phyloP scores from a whole-genome alignment of 768 basidiomycete genomes.

The Terana coerulea region DNA sequence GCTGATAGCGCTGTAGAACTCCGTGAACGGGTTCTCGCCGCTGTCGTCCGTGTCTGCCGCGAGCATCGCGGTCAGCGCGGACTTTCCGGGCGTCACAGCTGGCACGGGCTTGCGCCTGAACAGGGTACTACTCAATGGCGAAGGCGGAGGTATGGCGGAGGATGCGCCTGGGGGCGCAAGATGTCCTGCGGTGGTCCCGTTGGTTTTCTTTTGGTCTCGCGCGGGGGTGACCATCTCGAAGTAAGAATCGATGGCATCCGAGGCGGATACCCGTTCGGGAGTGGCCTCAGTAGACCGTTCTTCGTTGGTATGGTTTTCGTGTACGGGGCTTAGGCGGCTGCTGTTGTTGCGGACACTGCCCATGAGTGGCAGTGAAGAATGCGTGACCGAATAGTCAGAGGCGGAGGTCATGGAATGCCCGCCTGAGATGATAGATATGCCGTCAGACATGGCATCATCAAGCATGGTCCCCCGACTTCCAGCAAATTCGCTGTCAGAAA shows the following conservation, averaged over 20 bases:
- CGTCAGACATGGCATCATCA: slow-evolving; percentile 58
- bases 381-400: slow-evolving; percentile 50
- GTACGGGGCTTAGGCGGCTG: slow-evolving; percentile 28
- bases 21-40: slow-evolving; percentile 79
- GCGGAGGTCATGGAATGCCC: slow-evolving; percentile 46
- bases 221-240: slow-evolving; percentile 55
- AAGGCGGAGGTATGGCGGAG: slow-evolving; percentile 15
- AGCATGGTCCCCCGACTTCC: slow-evolving; percentile 43
- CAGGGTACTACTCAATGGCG: slow-evolving; percentile 20
- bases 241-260: slow-evolving; percentile 31
- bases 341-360: slow-evolving; percentile 20
- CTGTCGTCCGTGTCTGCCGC: slow-evolving; percentile 55
- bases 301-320: slow-evolving; percentile 41
- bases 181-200: not conserved
- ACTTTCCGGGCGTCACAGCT: slow-evolving; percentile 43
- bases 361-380: slow-evolving; percentile 50
- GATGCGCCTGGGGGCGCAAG: not conserved
- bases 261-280: slow-evolving; percentile 19
- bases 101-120: slow-evolving; percentile 53
- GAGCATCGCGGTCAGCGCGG: slow-evolving; percentile 72
- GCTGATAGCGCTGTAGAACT: slow-evolving; percentile 82
- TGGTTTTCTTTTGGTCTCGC: slow-evolving; percentile 7
- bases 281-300: slow-evolving; percentile 27
- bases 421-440: slow-evolving; percentile 54
- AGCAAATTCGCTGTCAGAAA: slow-evolving; percentile 56